Base-by-base conservation (phyloP, 345 rosid genomes). In the Acer saccharum region DNA sequence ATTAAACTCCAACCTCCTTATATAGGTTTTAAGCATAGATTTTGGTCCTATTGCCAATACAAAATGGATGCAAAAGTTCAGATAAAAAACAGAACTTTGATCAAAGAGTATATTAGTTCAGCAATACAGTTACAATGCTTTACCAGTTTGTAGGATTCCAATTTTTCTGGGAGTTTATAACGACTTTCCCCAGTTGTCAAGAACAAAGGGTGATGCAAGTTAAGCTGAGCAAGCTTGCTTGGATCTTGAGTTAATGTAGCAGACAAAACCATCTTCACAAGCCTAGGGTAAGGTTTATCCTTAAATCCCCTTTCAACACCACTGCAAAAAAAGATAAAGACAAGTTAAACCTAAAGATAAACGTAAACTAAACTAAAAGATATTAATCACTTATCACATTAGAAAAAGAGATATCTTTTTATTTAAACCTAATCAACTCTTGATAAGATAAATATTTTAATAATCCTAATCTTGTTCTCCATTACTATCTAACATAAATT, bases 161-260 rank as follows among this genome's bases (percentile, higher is more conserved):
- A 79, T 81, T 91, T 92, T 80, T 91, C 91, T 1, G 97, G 97
- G 65, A 96, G 89, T 71, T 78, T 87, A 82, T 94, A 96, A 69
- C 97, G 90, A 43, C 79, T 88, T 81, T 81, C 75, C 76, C 99
- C 98, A 11, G 89, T 87, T 52, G 97, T 90, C 89, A 96, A 82
- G 82, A 96, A 90, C 80, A 96, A 86, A 10, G 99, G 99, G 79
- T 96, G 98, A 86, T 91, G 98, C 76, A 96, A 83, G 82, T 89
- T 88, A 84, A 94, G 97, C 83, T 91, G 99, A 77, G 92, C 87
- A 77, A 96, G 97, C 88, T 96, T 96, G 90, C 97, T 88, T 72
- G 99, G 99, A 88, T 96, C 97, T 83, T 90, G 91, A 55, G 99
- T 92, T 80, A 94, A 88, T 13, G 99, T 96, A 72, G 99, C 97